Evolutionary conservation across 176 grass and related monocot species (phyloP), one percentile per base, ranked within the genome.

Genomic region (Zoysia pacifica): DNA sequence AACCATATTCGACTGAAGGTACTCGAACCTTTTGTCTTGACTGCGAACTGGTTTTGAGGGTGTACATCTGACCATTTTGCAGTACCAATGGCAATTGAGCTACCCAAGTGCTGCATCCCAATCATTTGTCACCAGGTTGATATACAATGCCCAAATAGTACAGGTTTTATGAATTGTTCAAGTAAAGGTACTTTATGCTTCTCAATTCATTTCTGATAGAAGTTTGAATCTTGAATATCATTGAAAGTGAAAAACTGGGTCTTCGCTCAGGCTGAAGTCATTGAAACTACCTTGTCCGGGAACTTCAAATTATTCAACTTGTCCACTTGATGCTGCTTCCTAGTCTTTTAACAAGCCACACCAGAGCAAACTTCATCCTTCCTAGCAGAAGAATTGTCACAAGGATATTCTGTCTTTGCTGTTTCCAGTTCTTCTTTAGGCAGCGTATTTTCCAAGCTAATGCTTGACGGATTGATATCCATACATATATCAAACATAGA

Each of bases 401-500:
- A 55, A 64, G 46, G 13, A 54, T 42, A 43, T 59, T 82, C 66
- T 54, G 36, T 36, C 12, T 55, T 61, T 41, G 41, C 2, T 12
- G 48, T 70, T 65, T 69, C 64, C 70, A 36, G 11, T 70, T 72
- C 36, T 54, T 18, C 49, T 46, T 51, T 42, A 5, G 45, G 56
- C 42, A 9, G 35, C 62, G 48, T 71, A 56, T 63, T 72, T 72
- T 78, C 67, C 41, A 6, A 35, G 1, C 16, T 60, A 7, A 59
- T 1, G 6, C 7, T 50, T 85, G 72, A 0, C 9, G 36, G 49
- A 66, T 37, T 56, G 36, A 85, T 76, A 48, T 76, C 77, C 2
- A 47, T 53, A 81, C 77, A 79, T 42, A 89, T 76, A 76, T 81
- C 13, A 77, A 89, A 89, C 65, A 80, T 67, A 51, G 82, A 89